phyloP scores from a whole-genome alignment of 441 rosid species.

The Populus tomentosa region DNA sequence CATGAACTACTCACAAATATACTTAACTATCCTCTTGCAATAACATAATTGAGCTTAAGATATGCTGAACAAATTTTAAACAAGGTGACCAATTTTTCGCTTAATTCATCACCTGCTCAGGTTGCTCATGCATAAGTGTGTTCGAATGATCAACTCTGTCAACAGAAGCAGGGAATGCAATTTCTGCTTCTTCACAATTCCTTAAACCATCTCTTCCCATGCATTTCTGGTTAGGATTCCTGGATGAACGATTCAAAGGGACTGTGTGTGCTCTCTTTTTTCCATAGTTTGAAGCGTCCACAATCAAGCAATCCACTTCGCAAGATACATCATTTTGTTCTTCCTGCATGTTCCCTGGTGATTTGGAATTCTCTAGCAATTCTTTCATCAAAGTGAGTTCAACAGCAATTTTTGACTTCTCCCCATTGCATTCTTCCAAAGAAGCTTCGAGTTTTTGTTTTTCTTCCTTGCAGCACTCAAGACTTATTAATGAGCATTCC shows the following conservation, averaged over 20 bases:
- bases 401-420: slow-evolving; percentile 45
- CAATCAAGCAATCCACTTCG: slow-evolving; percentile 20
- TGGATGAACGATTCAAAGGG: slow-evolving; percentile 19
- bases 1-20: background rate
- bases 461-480: slow-evolving; percentile 98
- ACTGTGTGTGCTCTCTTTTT: slow-evolving; percentile 15
- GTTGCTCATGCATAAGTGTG: slow-evolving; percentile 20
- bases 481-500: slow-evolving; percentile 93
- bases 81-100: background rate
- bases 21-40: background rate
- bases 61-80: background rate
- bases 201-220: slow-evolving; percentile 16
- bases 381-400: slow-evolving; percentile 57
- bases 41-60: background rate
- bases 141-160: slow-evolving; percentile 24
- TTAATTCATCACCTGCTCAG: slow-evolving; percentile 36
- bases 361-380: slow-evolving; percentile 37
- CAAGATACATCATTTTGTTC: slow-evolving; percentile 30
- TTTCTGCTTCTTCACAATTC: slow-evolving; percentile 27
- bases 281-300: slow-evolving; percentile 1
- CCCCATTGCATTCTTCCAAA: slow-evolving; percentile 59
- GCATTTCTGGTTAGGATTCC: slow-evolving; percentile 5
- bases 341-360: slow-evolving; percentile 22
- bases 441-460: slow-evolving; percentile 72
- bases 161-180: slow-evolving; percentile 20